Base-by-base conservation (phyloP, 495 filamentous ascomycete genomes). In the Diplogelasinospora grovesii region DNA sequence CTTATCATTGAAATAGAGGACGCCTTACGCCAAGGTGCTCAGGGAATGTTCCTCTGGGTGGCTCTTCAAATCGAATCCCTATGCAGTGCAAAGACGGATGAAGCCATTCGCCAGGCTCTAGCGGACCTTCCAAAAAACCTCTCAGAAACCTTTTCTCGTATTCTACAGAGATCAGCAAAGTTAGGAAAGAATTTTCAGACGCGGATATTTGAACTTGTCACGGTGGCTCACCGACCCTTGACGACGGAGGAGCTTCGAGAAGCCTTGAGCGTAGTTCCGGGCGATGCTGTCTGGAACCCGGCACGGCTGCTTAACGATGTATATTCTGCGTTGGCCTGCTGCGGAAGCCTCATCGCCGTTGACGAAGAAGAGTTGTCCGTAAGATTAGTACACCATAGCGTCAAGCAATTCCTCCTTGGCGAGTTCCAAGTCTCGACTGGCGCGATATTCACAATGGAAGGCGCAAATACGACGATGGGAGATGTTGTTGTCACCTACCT, bases 1-100 rank as follows among this genome's bases (percentile, higher is more conserved):
- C 39, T 70, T 8, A 60, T 65, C 31, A 24, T 62, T 21, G 61
- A 65, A 22, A 64, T 65, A 43, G 40, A 49, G 29, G 48, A 59
- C 41, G 50, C 51, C 38, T 54, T 67, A 13, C 15, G 59, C 18
- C 22, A 52, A 35, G 55, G 57, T 20, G 48, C 52, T 18, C 53
- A 64, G 49, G 64, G 55, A 14, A 70, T 72, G 64, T 70, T 72
- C 38, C 64, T 69, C 22, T 72, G 67, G 69, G 67, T 65, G 9
- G 57, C 53, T 37, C 56, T 70, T 24, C 65, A 73, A 46, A 65
- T 71, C 35, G 49, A 66, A 22, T 43, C 49, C 16, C 30, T 71
- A 10, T 69, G 65, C 36, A 38, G 26, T 5, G 56, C 54, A 54
- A 52, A 59, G 29, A 69, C 63, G 16, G 68, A 73, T 42, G 34